Evolutionary conservation across 345 rosid species (phyloP).

Genomic region (Turritis glabra): DNA sequence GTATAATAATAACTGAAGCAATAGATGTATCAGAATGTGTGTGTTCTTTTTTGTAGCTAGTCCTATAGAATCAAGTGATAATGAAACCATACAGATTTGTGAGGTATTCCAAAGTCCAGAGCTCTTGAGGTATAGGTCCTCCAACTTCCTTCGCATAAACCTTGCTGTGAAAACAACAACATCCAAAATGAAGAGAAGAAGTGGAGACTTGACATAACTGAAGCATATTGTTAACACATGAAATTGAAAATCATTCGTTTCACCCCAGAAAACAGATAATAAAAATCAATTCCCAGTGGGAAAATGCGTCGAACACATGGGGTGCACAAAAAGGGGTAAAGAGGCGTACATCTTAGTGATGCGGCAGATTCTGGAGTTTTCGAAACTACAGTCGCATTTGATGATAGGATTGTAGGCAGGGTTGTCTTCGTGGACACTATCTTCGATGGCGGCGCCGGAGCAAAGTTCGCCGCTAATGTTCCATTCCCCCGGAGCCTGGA

Average conservation of each 20-base stretch:
- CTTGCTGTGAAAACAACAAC: conserved; percentile 36
- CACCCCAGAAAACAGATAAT: not conserved
- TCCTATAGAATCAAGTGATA: not conserved
- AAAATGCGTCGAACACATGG: not conserved
- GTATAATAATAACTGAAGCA: too few species aligned
- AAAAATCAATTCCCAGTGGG: not conserved
- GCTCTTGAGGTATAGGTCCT: conserved; percentile 39
- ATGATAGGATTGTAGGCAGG: conserved; percentile 46
- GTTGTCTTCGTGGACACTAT: conserved; percentile 2
- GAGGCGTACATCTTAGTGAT: conserved; percentile 33
- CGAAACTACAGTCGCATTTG: conserved; percentile 54
- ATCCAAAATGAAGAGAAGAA: too few species aligned
- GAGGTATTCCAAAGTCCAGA: conserved; percentile 41
- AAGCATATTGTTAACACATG: not conserved
- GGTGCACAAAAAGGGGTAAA: not conserved
- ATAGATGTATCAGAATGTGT: not conserved
- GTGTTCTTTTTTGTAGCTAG: not conserved
- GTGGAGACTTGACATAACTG: not conserved
- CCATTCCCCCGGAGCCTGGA: conserved; percentile 32
- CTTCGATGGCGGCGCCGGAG: conserved; percentile 50
- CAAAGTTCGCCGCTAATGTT: conserved; percentile 60
- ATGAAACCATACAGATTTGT: conserved; percentile 34
- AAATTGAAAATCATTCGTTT: too few species aligned
- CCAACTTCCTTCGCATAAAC: conserved; percentile 25
- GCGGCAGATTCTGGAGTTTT: conserved; percentile 39